Conservation (phyloP, 2,329 filamentous ascomycete species). For the Fusarium floridanum region DNA sequence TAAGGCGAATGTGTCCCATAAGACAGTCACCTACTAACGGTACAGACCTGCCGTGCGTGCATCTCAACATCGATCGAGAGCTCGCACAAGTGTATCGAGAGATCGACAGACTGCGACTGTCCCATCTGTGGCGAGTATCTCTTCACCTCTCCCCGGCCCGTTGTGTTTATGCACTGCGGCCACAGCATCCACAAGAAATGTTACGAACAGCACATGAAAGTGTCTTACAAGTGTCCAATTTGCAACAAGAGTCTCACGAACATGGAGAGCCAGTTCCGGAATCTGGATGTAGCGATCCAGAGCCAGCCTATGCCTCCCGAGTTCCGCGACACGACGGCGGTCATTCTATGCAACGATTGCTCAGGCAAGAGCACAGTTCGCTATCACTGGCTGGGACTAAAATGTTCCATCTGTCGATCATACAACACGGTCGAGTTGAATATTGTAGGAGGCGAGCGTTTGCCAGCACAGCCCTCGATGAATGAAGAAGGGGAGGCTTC, state of each 20-base stretch:
- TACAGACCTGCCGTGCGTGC: constrained; percentile 89
- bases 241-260: constrained; percentile 97
- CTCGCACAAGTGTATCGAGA: constrained; percentile 93
- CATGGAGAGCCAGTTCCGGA: constrained; percentile 96
- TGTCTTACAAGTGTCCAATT: constrained; percentile 95
- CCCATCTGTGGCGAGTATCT: constrained; percentile 97
- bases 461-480: constrained; percentile 44
- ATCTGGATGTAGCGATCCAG: constrained; percentile 87
- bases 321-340: constrained; percentile 82
- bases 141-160: constrained; percentile 88
- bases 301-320: constrained; percentile 92
- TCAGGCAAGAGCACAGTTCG: constrained; percentile 85
- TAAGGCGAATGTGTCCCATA: constrained; percentile 54
- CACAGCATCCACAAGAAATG: constrained; percentile 95
- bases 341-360: constrained; percentile 96
- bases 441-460: constrained; percentile 62
- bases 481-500: constrained; percentile 40
- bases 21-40: constrained; percentile 2
- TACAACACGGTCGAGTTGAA: constrained; percentile 78
- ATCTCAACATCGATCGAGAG: constrained; percentile 88
- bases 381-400: constrained; percentile 95
- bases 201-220: constrained; percentile 87
- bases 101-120: constrained; percentile 94
- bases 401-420: constrained; percentile 80
- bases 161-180: constrained; percentile 95